Evolutionary conservation across 202 grass and related monocot genomes (phyloP).

Genomic region (Panicum virgatum): DNA sequence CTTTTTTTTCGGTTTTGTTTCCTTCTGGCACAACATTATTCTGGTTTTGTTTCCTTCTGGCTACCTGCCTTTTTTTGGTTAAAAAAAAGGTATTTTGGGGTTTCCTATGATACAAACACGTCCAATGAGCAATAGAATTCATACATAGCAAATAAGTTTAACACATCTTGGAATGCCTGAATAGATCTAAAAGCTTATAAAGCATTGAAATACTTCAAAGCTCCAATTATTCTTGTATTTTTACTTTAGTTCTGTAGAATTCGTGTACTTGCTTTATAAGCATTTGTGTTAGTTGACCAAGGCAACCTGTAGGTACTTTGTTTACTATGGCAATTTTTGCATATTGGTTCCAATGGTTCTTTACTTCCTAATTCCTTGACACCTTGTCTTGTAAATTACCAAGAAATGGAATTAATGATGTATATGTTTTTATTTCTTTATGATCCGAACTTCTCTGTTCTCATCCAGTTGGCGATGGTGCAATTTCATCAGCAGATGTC

Average conservation of each 20-base stretch:
- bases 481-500: constrained; percentile 44
- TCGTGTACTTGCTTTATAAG: background rate
- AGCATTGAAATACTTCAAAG: constrained; percentile 15
- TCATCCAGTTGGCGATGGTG: constrained; percentile 55
- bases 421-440: constrained; percentile 13
- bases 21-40: no score
- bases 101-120: constrained; percentile 8
- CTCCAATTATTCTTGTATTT: background rate
- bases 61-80: background rate
- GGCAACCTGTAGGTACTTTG: background rate
- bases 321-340: constrained; percentile 5
- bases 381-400: background rate
- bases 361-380: background rate
- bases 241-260: background rate
- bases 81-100: background rate
- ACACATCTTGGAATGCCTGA: background rate
- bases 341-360: background rate
- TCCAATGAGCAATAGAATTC: background rate
- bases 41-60: background rate
- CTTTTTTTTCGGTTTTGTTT: background rate
- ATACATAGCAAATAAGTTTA: background rate
- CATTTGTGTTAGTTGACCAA: background rate
- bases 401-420: background rate
- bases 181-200: background rate
- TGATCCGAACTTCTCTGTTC: constrained; percentile 25